Conservation (phyloP, 2,329 filamentous ascomycete genomes). For the Neoascochyta sp. region DNA sequence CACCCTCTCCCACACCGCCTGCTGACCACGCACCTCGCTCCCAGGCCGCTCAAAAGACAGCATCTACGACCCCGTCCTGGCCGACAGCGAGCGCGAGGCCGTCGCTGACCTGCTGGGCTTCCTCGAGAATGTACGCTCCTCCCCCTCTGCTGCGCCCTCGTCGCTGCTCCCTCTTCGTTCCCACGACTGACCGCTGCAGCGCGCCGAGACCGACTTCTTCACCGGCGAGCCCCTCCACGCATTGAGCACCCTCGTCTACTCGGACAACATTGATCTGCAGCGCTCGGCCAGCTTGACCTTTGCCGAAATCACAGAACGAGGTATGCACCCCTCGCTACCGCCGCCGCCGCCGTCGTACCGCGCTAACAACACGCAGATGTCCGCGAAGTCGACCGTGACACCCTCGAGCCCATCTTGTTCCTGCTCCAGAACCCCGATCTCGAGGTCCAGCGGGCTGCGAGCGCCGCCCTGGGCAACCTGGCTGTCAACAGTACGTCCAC, state of each 20-base stretch:
- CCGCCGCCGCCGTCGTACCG: slow-evolving; percentile 13
- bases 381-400: slow-evolving; percentile 89
- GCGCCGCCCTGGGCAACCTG: slow-evolving; percentile 90
- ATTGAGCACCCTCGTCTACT: slow-evolving; percentile 93
- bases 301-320: slow-evolving; percentile 97
- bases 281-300: slow-evolving; percentile 96
- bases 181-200: slow-evolving; percentile 53
- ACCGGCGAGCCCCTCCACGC: slow-evolving; percentile 90
- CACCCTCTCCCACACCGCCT: too few relatives aligned
- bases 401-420: slow-evolving; percentile 91
- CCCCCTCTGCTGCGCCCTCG: slow-evolving; percentile 13
- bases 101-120: slow-evolving; percentile 94
- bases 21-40: too few relatives aligned
- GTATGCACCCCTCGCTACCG: slow-evolving; percentile 50
- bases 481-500: slow-evolving; percentile 79
- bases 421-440: slow-evolving; percentile 93
- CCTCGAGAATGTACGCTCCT: slow-evolving; percentile 77
- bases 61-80: slow-evolving; percentile 62
- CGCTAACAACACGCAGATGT: slow-evolving; percentile 70
- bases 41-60: slow-evolving; percentile 47
- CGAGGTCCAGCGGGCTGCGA: slow-evolving; percentile 94
- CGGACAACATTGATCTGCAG: slow-evolving; percentile 97
- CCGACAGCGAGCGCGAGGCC: slow-evolving; percentile 93
- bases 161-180: too few relatives aligned
- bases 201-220: slow-evolving; percentile 97